These are phyloP conservation scores for Aspergillus cejpii DNA, from an alignment of 2,329 filamentous ascomycete species.

Conservation along the genomic window DNA sequence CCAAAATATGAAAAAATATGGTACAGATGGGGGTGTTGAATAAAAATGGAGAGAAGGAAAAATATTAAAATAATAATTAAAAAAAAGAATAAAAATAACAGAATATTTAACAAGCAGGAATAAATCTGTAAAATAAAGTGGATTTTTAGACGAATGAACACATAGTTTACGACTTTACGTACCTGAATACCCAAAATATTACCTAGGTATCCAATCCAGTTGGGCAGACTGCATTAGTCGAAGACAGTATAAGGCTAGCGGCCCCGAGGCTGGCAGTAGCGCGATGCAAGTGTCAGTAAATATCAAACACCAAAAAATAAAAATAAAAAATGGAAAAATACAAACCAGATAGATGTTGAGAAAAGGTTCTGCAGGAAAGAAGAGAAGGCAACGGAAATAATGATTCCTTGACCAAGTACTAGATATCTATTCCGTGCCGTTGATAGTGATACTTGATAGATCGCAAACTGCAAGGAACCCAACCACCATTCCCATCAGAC, in stretches of 20 bases:
- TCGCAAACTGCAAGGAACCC: too few relatives aligned
- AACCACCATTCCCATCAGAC: too few relatives aligned
- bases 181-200: too few relatives aligned
- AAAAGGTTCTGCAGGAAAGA: too few relatives aligned
- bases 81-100: constrained; percentile 10
- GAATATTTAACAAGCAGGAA: constrained; percentile 8
- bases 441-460: too few relatives aligned
- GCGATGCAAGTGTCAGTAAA: constrained; percentile 18
- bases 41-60: constrained; percentile 5
- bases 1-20: not conserved
- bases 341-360: too few relatives aligned
- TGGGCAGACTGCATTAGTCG: not conserved
- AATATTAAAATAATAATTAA: constrained; percentile 6
- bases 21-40: not conserved
- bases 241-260: constrained; percentile 12
- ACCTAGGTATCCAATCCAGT: too few relatives aligned
- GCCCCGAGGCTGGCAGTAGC: constrained; percentile 17
- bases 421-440: too few relatives aligned
- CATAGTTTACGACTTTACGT: too few relatives aligned
- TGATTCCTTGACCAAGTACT: too few relatives aligned
- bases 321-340: not conserved
- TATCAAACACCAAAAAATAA: constrained; percentile 13
- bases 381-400: too few relatives aligned
- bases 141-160: too few relatives aligned
- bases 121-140: not conserved